Base-by-base conservation (phyloP, 768 basidiomycete genomes). In the Hebeloma cylindrosporum region DNA sequence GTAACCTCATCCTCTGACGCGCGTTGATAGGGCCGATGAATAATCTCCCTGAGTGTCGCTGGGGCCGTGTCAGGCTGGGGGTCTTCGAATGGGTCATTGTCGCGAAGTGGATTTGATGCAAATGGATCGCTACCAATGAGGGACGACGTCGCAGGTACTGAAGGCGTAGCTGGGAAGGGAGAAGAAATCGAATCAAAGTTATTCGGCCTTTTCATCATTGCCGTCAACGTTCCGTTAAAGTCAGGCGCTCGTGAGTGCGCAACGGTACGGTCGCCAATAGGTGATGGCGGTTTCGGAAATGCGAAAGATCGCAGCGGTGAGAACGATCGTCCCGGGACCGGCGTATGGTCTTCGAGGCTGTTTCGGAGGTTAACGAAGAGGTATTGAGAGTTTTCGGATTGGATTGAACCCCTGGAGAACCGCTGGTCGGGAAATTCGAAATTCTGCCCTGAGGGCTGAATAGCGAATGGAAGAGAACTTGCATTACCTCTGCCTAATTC, bases 241-340 rank as follows among this genome's bases (percentile, higher is more conserved):
- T 60, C 63, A 31, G 45, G 30, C 2, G 60, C 59, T 9, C 61
- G 51, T 11, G 54, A 61, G 18, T 43, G 27, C 3, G 44, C 55
- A 0, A 54, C 51, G 1, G 23, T 43, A 11, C 46, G 46, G 4
- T 52, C 56, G 14, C 47, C 52, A 2, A 14, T 45, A 4, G 52
- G 43, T 32, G 58, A 56, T 45, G 65, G 52, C 2, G 85, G 84
- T 43, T 76, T 77, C 2, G 84, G 85, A 69, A 87, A 86, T 7
- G 79, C 63, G 62, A 83, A 86, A 3, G 78, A 75, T 58, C 86
- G 83, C 13, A 77, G 76, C 7, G 81, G 79, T 0, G 82, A 78
- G 66, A 83, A 85, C 2, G 81, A 82, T 29, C 80, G 78, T 14
- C 82, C 80, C 28, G 73, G 79, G 71, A 84, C 79, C 17, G 80